Conservation (phyloP, 2,329 filamentous ascomycete genomes). For the Alternaria postmessia region DNA sequence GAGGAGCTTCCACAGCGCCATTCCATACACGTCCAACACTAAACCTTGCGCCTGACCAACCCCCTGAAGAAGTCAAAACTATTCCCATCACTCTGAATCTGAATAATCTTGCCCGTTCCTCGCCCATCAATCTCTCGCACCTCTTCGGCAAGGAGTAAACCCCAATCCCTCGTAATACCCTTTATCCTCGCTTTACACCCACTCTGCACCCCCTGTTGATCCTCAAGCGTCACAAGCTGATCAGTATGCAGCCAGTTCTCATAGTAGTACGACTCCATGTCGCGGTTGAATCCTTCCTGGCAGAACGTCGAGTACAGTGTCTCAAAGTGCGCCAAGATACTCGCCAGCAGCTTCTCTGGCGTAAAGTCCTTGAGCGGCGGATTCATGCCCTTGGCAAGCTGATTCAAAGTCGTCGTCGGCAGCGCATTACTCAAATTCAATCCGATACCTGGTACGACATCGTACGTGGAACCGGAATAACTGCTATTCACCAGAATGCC, state of each 20-base stretch:
- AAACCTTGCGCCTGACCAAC: constrained; percentile 80
- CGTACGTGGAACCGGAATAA: constrained; percentile 79
- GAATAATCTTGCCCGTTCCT: constrained; percentile 78
- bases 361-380: constrained; percentile 64
- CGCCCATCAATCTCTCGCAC: constrained; percentile 74
- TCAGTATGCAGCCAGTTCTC: constrained; percentile 77
- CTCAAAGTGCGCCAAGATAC: constrained; percentile 81
- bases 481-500: constrained; percentile 91
- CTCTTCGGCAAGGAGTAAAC: constrained; percentile 85
- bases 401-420: constrained; percentile 86
- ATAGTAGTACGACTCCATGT: constrained; percentile 73
- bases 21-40: background rate
- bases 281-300: constrained; percentile 74
- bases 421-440: constrained; percentile 84
- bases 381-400: constrained; percentile 62
- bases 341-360: constrained; percentile 81
- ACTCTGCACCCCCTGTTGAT: constrained; percentile 64
- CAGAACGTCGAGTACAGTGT: constrained; percentile 78
- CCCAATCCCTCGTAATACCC: constrained; percentile 93
- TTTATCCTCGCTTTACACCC: constrained; percentile 76
- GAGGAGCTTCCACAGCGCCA: too few species aligned
- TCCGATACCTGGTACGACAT: constrained; percentile 82
- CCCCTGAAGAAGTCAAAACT: constrained; percentile 98
- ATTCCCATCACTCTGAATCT: constrained; percentile 94
- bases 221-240: constrained; percentile 80